A percentile compares a stretch with the other conserved stretches of the same genome.
Evolutionary conservation across 2,329 filamentous ascomycete species (phyloP).

Genomic region (Aspergillus aculeatus): DNA sequence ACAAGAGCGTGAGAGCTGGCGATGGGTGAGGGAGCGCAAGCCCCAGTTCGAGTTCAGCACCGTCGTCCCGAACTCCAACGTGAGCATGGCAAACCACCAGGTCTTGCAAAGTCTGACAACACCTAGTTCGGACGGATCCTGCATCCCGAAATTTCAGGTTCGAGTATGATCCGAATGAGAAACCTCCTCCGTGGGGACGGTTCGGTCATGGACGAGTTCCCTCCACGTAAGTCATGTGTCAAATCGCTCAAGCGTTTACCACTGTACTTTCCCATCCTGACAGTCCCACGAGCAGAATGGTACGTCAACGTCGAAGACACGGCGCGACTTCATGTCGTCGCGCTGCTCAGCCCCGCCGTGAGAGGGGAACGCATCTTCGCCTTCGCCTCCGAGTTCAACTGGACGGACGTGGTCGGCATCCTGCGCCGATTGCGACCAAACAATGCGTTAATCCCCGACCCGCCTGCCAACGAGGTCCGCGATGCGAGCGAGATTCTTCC

Average conservation of each 20-base stretch:
- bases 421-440: constrained; percentile 28
- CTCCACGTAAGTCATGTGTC: not conserved
- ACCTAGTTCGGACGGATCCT: not conserved
- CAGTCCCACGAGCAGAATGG: constrained; percentile 35
- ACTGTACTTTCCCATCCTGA: not conserved
- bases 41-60: constrained; percentile 48
- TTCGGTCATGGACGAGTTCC: not conserved
- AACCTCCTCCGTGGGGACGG: not conserved
- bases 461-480: not conserved
- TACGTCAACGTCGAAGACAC: constrained; percentile 51
- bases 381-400: constrained; percentile 50
- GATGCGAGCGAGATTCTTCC: not conserved
- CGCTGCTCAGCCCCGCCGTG: constrained; percentile 48
- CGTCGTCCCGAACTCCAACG: constrained; percentile 35
- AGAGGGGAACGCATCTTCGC: constrained; percentile 55
- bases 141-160: not conserved
- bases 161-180: not conserved
- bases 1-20: constrained; percentile 49
- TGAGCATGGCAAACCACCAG: not conserved
- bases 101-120: not conserved
- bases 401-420: constrained; percentile 41
- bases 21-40: constrained; percentile 46
- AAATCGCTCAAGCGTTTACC: not conserved
- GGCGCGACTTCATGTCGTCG: constrained; percentile 55
- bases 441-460: constrained; percentile 26